A percentile compares a stretch with the other conserved stretches of the same genome.
Conservation (phyloP, 352 stramenopile species). For the Phytopythium litorale region DNA sequence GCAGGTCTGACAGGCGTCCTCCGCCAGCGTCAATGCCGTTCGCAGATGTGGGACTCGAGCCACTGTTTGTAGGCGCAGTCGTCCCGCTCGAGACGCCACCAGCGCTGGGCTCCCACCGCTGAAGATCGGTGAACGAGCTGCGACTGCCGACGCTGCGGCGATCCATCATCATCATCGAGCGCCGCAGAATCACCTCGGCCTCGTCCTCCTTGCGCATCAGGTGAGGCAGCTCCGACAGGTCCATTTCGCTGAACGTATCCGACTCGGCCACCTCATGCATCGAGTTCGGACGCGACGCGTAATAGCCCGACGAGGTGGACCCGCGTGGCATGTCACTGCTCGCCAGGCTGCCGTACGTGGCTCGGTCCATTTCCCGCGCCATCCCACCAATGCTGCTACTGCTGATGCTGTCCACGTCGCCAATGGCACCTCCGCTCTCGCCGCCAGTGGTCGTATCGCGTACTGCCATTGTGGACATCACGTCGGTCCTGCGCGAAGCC, state of each 20-base stretch:
- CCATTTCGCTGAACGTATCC: slow-evolving; percentile 75
- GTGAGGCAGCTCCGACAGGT: slow-evolving; percentile 64
- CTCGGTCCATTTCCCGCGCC: slow-evolving; percentile 10
- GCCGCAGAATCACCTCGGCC: background rate
- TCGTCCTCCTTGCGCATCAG: slow-evolving; percentile 63
- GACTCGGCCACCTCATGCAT: slow-evolving; percentile 52
- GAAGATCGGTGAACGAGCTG: slow-evolving; percentile 39
- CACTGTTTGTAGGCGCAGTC: background rate
- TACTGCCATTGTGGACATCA: slow-evolving; percentile 12
- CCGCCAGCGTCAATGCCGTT: background rate
- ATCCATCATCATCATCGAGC: slow-evolving; percentile 11
- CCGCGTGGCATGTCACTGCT: slow-evolving; percentile 17
- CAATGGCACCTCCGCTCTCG: background rate
- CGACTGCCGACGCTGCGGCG: slow-evolving; percentile 22
- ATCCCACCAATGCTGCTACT: slow-evolving; percentile 8
- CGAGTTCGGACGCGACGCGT: slow-evolving; percentile 32
- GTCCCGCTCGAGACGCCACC: background rate
- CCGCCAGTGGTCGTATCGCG: background rate
- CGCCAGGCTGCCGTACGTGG: slow-evolving; percentile 26
- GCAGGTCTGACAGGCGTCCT: slow-evolving; percentile 9
- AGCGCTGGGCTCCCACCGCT: slow-evolving; percentile 26
- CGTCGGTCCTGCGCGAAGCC: slow-evolving; percentile 6
- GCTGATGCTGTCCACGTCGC: background rate
- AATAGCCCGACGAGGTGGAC: slow-evolving; percentile 8
- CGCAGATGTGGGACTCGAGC: too few relatives aligned